Percentiles rank a stretch among this genome's conserved stretches.
Evolutionary conservation across 306 rosid genomes (phyloP).

Genomic region (Gastrolobium bilobum): DNA sequence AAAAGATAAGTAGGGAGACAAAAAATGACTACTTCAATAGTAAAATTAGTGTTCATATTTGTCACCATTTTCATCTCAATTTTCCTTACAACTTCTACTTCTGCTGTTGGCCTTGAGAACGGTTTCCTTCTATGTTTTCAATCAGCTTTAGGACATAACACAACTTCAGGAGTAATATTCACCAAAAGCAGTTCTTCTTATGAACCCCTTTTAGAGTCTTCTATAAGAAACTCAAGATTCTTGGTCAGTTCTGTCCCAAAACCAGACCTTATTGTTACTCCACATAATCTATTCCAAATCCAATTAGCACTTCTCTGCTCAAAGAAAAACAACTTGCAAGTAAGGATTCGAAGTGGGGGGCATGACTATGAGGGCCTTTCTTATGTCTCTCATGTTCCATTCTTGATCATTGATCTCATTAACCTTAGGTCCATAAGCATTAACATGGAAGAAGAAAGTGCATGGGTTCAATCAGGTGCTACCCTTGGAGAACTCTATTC

Average conservation of each 20-base stretch:
- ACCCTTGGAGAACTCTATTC: conserved; percentile 53
- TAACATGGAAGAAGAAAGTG: conserved; percentile 40
- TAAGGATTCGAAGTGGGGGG: conserved; percentile 51
- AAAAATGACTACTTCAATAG: conserved; percentile 15
- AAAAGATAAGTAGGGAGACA: not conserved
- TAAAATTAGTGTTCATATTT: not conserved
- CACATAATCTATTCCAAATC: conserved; percentile 44
- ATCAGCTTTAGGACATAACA: not conserved
- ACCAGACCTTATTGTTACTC: conserved; percentile 60
- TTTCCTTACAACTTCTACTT: conserved; percentile 18
- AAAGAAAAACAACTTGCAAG: not conserved
- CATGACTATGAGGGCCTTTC: conserved; percentile 58
- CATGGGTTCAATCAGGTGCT: conserved; percentile 58
- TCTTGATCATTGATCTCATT: conserved; percentile 42
- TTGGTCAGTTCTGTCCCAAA: conserved; percentile 49
- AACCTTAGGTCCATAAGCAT: conserved; percentile 42
- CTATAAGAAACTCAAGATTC: conserved; percentile 58
- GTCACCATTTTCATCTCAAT: conserved; percentile 37
- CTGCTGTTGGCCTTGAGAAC: not conserved
- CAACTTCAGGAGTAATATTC: conserved; percentile 36
- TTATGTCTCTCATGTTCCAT: conserved; percentile 44
- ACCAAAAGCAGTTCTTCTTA: conserved; percentile 49
- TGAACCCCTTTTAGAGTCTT: conserved; percentile 48
- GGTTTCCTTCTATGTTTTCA: conserved; percentile 45
- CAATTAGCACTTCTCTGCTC: conserved; percentile 46